Conservation (phyloP, 805 yeast species). For the Suhomyces emberorum region DNA sequence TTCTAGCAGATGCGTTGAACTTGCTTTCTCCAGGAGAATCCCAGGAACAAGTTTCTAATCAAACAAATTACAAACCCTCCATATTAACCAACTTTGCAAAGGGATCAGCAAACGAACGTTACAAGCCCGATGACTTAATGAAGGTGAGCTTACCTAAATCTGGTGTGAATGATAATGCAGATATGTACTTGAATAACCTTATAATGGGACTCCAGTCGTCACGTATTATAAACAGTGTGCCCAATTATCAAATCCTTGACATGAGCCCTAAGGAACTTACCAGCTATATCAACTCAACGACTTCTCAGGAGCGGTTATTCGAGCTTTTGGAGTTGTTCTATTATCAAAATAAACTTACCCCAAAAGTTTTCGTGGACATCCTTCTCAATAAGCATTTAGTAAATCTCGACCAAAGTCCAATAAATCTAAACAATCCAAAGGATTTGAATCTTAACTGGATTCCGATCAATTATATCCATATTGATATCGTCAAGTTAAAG, state of each 20-base stretch:
- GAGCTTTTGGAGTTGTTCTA: constrained; percentile 21
- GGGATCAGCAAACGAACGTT: constrained; percentile 33
- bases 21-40: constrained; percentile 25
- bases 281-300: constrained; percentile 15
- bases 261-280: constrained; percentile 17
- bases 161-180: constrained; percentile 2
- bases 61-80: constrained; percentile 34
- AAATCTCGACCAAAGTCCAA: constrained; percentile 15
- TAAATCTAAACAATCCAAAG: constrained; percentile 10
- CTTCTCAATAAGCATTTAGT: constrained; percentile 23
- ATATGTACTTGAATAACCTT: constrained; percentile 15
- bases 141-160: constrained; percentile 4
- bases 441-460: constrained; percentile 9
- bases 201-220: constrained; percentile 25
- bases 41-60: constrained; percentile 1
- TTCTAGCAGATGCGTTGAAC: constrained; percentile 37
- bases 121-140: constrained; percentile 11
- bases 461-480: constrained; percentile 25
- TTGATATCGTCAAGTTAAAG: constrained; percentile 31
- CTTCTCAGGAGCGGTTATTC: constrained; percentile 6
- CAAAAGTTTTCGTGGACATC: constrained; percentile 23
- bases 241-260: constrained; percentile 12
- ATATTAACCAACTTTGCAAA: constrained; percentile 28
- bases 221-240: constrained; percentile 4
- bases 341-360: constrained; percentile 23